Evolutionary conservation across 768 basidiomycete species (phyloP).

Genomic region (Termitomyces sp.): DNA sequence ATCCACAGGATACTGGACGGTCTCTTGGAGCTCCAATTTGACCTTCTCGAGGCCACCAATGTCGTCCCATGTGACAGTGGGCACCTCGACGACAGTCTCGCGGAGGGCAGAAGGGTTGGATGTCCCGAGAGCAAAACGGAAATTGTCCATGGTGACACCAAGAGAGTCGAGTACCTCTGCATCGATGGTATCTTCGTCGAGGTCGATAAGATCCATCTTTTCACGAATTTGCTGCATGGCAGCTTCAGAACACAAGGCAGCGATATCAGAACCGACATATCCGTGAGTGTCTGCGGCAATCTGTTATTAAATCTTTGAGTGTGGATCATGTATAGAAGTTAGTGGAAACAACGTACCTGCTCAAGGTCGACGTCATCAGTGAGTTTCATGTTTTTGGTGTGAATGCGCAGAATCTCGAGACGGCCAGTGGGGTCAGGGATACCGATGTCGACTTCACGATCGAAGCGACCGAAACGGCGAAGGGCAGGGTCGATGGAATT

Average conservation of each 20-base stretch:
- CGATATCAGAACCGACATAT: conserved; percentile 97
- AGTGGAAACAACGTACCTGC: conserved; percentile 43
- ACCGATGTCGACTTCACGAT: conserved; percentile 98
- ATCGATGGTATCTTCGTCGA: conserved; percentile 97
- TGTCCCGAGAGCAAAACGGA: conserved; percentile 96
- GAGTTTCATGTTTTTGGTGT: conserved; percentile 99
- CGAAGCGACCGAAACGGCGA: conserved; percentile 97
- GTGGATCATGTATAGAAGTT: neutral
- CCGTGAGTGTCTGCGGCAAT: conserved; percentile 99
- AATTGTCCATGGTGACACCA: conserved; percentile 99
- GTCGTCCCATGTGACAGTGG: conserved; percentile 98
- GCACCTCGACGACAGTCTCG: conserved; percentile 99
- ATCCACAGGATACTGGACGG: conserved; percentile 99
- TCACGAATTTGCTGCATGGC: conserved; percentile 99
- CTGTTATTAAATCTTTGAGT: conserved; percentile 31
- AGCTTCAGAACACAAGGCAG: conserved; percentile 96
- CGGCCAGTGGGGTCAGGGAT: conserved; percentile 99
- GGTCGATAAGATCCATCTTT: conserved; percentile 98
- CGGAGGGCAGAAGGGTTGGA: conserved; percentile 98
- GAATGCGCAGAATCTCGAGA: conserved; percentile 96
- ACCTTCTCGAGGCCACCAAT: conserved; percentile 99
- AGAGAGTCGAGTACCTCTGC: conserved; percentile 98
- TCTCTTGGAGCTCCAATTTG: conserved; percentile 98
- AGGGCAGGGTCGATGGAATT: conserved; percentile 99
- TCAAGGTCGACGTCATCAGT: conserved; percentile 96